Evolutionary conservation across 116 monocot genomes (phyloP).

Genomic region (Phalaenopsis hybrid): DNA sequence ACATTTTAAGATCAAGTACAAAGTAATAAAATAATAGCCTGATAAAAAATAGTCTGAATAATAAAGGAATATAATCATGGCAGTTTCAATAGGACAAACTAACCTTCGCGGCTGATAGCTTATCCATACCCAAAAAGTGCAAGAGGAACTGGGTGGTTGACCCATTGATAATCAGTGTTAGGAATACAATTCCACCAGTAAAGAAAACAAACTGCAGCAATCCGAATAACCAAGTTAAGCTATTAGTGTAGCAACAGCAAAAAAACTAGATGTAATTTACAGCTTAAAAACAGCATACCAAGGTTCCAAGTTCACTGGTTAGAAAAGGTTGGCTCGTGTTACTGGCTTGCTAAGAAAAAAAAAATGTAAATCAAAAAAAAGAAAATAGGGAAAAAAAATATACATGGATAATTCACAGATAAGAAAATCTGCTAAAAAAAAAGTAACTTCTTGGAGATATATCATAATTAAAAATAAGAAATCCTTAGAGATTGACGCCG

Average conservation of each 20-base stretch:
- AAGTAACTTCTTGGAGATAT: neutral
- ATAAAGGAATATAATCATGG: neutral
- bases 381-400: slow-evolving; percentile 3
- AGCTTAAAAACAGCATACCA: slow-evolving; percentile 47
- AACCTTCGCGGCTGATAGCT: slow-evolving; percentile 81
- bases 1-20: neutral
- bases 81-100: neutral
- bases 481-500: neutral
- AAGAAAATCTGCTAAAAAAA: neutral
- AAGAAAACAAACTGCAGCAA: slow-evolving; percentile 87
- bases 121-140: slow-evolving; percentile 71
- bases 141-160: slow-evolving; percentile 90
- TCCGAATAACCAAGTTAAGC: too few relatives aligned
- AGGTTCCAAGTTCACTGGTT: slow-evolving; percentile 63
- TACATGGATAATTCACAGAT: neutral
- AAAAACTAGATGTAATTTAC: neutral
- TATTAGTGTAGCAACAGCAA: slow-evolving; percentile 1
- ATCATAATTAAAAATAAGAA: slow-evolving; percentile 1
- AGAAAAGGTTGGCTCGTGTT: slow-evolving; percentile 38
- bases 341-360: slow-evolving; percentile 64
- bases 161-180: slow-evolving; percentile 88
- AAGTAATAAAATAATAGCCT: neutral
- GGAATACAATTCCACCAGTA: slow-evolving; percentile 95
- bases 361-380: slow-evolving; percentile 4
- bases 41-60: slow-evolving; percentile 1